A percentile compares a stretch with the other conserved stretches of the same genome.
Evolutionary conservation across 1,139 yeast species (phyloP).

Genomic region (Casaregolazyma lundiana): DNA sequence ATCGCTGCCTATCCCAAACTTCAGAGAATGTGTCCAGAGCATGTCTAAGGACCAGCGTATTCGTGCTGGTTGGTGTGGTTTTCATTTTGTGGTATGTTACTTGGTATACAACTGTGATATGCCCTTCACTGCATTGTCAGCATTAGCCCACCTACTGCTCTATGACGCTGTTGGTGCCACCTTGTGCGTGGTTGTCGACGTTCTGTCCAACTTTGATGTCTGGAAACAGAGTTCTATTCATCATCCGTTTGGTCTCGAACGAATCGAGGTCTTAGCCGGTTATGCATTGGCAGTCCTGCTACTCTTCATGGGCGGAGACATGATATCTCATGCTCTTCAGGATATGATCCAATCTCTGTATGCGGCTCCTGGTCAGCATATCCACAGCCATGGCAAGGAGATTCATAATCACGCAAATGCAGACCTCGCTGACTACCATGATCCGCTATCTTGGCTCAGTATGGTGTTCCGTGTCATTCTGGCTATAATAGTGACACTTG

Average conservation of each 20-base stretch:
- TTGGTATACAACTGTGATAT: conserved; percentile 52
- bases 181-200: conserved; percentile 65
- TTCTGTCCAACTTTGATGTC: conserved; percentile 83
- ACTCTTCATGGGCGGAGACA: conserved; percentile 85
- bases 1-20: conserved; percentile 73
- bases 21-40: conserved; percentile 55
- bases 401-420: conserved; percentile 42
- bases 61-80: conserved; percentile 60
- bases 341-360: conserved; percentile 55
- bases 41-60: conserved; percentile 50
- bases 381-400: conserved; percentile 45
- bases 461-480: conserved; percentile 30
- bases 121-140: conserved; percentile 60
- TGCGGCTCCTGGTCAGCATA: conserved; percentile 39
- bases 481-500: conserved; percentile 32
- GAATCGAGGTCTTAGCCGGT: conserved; percentile 81
- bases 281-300: conserved; percentile 83
- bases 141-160: conserved; percentile 80
- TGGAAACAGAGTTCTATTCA: conserved; percentile 84
- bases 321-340: conserved; percentile 78
- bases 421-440: conserved; percentile 25
- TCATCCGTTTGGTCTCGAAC: conserved; percentile 86
- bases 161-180: conserved; percentile 82
- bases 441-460: conserved; percentile 18
- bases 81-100: conserved; percentile 55